Base-by-base conservation (phyloP, 768 basidiomycete species). In the Mrakia blollopis region DNA sequence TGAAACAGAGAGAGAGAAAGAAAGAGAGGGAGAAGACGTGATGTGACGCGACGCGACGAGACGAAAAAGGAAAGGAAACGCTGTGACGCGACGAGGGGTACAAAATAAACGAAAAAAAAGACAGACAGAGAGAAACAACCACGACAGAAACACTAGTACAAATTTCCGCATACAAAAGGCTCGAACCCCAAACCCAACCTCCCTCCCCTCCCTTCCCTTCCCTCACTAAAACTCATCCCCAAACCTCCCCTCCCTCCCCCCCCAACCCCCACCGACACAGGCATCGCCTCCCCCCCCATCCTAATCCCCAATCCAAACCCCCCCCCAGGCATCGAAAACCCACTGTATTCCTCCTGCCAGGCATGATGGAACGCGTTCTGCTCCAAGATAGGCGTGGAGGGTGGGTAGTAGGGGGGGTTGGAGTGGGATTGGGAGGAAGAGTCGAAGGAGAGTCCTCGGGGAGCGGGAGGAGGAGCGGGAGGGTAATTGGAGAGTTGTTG, bases 221-320 rank as follows among this genome's bases (percentile, higher is more conserved):
- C 16, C 16, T 3, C 18, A 39, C 35, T n/a, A n/a, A 37, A 39
- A 68, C 65, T 68, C 65, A 41, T 68, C 65, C 39, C 37, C 65
- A 41, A 68, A 68, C 35, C 65, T 65, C 28, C 62, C 37, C 5
- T 23, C 4, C 39, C 21, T 68, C 21, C 18, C 18, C 37, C 23
- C 65, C 13, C 65, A 41, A 35, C 65, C 65, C 65, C 28, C 65
- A 18, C 32, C 65, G n/a, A n/a, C n/a, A n/a, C 65, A 37, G 65
- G 65, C 37, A 39, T 68, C 21, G 23, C n/a, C n/a, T 37, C 65
- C 13, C 65, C 65, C 1, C 65, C 35, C 65, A 68, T 68, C 65
- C 65, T 68, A 23, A 68, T 68, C 37, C 65, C 65, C 65, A 68
- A 41, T 13, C 65, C 65, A 30, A 41, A 35, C 65, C 65, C 65